phyloP scores from a whole-genome alignment of 495 filamentous ascomycete genomes.

The Aspergillus cristatus region DNA sequence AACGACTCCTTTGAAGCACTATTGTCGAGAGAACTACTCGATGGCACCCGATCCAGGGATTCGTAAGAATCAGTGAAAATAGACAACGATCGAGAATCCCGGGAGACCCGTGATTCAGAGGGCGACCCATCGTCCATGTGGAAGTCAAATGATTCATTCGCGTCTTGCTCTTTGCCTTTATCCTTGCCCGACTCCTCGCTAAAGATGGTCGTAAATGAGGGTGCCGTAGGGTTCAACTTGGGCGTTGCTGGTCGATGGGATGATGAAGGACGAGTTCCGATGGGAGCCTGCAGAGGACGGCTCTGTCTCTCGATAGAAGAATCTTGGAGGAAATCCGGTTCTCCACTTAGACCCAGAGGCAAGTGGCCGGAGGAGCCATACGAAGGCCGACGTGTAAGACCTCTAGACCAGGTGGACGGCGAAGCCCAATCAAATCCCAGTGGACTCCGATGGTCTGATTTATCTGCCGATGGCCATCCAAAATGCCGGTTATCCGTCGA shows the following conservation, averaged over 20 bases:
- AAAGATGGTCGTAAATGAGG: slow-evolving; percentile 48
- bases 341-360: slow-evolving; percentile 38
- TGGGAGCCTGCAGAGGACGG: slow-evolving; percentile 43
- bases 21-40: slow-evolving; percentile 57
- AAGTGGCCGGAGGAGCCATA: slow-evolving; percentile 49
- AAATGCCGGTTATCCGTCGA: slow-evolving; percentile 69
- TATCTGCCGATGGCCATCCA: slow-evolving; percentile 51
- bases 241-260: slow-evolving; percentile 47
- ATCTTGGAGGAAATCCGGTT: slow-evolving; percentile 37
- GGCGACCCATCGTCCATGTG: slow-evolving; percentile 47
- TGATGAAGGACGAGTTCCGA: slow-evolving; percentile 45
- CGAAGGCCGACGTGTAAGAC: slow-evolving; percentile 47
- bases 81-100: slow-evolving; percentile 49
- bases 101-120: slow-evolving; percentile 52
- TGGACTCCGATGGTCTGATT: slow-evolving; percentile 43
- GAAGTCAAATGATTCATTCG: slow-evolving; percentile 29
- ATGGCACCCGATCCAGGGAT: slow-evolving; percentile 60
- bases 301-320: slow-evolving; percentile 33
- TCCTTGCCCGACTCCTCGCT: slow-evolving; percentile 33
- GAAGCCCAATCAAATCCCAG: slow-evolving; percentile 51
- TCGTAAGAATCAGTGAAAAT: slow-evolving; percentile 63
- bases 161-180: slow-evolving; percentile 18
- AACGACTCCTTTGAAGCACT: slow-evolving; percentile 49
- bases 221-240: slow-evolving; percentile 53
- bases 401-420: slow-evolving; percentile 45